Percentiles rank a stretch among this genome's conserved stretches.
Evolutionary conservation across 495 filamentous ascomycete genomes (phyloP).

Genomic region (Opeltia flavorubescens): DNA sequence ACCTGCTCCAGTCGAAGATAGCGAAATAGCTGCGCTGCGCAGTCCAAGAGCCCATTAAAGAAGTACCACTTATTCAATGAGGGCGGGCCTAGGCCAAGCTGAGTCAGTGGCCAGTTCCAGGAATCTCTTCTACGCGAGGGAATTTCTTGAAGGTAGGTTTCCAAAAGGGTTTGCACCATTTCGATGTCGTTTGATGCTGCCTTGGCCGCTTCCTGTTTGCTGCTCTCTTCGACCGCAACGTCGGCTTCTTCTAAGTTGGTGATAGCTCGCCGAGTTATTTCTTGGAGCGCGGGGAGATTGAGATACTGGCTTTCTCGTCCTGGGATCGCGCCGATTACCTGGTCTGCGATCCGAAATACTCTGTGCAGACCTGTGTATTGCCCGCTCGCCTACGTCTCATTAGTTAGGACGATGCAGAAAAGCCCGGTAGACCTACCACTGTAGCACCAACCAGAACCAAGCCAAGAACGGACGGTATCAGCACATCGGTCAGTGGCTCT

Average conservation of each 20-base stretch:
- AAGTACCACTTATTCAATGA: constrained; percentile 1
- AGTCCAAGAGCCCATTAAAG: not conserved
- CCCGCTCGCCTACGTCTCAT: not conserved
- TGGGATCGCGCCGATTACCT: not conserved
- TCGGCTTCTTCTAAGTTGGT: not conserved
- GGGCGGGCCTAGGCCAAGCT: not conserved
- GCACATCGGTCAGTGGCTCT: not conserved
- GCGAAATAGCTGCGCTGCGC: not conserved
- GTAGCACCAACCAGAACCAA: constrained; percentile 6
- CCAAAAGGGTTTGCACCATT: not conserved
- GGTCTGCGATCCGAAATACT: not conserved
- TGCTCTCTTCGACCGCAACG: no score
- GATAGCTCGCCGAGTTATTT: not conserved
- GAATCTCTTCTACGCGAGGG: not conserved
- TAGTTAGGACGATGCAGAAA: not conserved
- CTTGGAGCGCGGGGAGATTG: not conserved
- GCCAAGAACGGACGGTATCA: not conserved
- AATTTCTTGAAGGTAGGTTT: not conserved
- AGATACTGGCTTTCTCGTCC: not conserved
- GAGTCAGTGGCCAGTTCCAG: not conserved
- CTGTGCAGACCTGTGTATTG: not conserved
- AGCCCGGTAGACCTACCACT: constrained; percentile 2
- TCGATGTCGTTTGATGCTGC: not conserved
- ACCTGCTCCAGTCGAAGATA: not conserved
- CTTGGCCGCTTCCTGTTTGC: not conserved